Evolutionary conservation across 352 stramenopile genomes (phyloP).

Genomic region (Pythium sukuiense): DNA sequence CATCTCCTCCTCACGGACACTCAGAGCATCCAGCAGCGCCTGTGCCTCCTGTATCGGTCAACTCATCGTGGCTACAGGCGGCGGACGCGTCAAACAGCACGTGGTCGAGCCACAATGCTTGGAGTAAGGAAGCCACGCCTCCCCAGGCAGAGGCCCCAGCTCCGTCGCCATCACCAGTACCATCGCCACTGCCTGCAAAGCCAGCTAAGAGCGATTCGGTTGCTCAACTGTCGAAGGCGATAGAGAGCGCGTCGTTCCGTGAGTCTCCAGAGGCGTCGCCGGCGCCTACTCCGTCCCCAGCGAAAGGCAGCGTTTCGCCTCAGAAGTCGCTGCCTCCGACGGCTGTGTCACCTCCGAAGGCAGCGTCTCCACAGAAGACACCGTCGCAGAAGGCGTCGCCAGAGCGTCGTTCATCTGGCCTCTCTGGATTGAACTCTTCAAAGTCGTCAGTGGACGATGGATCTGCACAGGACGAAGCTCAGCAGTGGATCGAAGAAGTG

Average conservation of each 20-base stretch:
- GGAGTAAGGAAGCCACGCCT: slow-evolving; percentile 6
- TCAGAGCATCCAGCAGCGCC: slow-evolving; percentile 4
- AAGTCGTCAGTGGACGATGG: slow-evolving; percentile 15
- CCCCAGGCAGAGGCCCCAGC: background rate
- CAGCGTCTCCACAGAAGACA: slow-evolving; percentile 16
- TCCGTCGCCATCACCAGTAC: background rate
- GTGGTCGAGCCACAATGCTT: slow-evolving; percentile 16
- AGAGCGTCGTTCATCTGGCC: slow-evolving; percentile 31
- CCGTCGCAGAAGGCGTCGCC: background rate
- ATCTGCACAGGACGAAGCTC: slow-evolving; percentile 46
- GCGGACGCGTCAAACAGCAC: slow-evolving; percentile 19
- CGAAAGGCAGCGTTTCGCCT: slow-evolving; percentile 7
- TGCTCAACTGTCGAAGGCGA: slow-evolving; percentile 41
- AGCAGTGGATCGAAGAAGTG: slow-evolving; percentile 80
- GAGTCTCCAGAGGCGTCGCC: slow-evolving; percentile 4
- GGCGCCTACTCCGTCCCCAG: slow-evolving; percentile 11
- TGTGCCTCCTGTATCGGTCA: slow-evolving; percentile 21
- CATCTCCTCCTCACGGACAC: slow-evolving; percentile 6
- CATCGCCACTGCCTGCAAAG: slow-evolving; percentile 23
- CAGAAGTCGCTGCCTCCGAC: background rate
- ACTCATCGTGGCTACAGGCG: slow-evolving; percentile 28
- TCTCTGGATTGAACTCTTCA: slow-evolving; percentile 39
- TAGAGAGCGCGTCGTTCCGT: slow-evolving; percentile 39
- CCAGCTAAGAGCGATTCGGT: slow-evolving; percentile 42
- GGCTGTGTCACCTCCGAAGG: slow-evolving; percentile 5